Percentiles rank a stretch among this genome's conserved stretches.
Evolutionary conservation across 768 basidiomycete species (phyloP).

Genomic region (Trametes elegans): DNA sequence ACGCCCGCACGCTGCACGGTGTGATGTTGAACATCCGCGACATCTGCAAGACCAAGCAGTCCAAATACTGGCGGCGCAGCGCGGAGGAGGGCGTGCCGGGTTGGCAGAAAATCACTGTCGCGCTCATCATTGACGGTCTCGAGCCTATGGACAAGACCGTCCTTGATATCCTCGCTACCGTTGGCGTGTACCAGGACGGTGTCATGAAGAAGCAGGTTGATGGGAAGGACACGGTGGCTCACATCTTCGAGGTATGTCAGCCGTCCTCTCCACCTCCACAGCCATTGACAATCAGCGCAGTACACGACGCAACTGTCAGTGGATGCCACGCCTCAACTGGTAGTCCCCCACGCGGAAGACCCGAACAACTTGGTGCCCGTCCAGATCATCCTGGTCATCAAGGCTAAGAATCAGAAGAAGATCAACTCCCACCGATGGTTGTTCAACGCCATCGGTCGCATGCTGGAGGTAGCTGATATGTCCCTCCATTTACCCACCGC

Average conservation of each 20-base stretch:
- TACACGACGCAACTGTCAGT: constrained; percentile 97
- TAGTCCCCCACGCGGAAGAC: constrained; percentile 87
- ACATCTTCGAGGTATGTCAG: constrained; percentile 83
- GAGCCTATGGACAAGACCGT: constrained; percentile 96
- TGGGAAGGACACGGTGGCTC: constrained; percentile 85
- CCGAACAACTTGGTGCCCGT: constrained; percentile 92
- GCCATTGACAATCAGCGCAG: constrained; percentile 37
- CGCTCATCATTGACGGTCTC: constrained; percentile 89
- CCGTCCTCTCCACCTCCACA: background rate
- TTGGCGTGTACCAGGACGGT: constrained; percentile 93
- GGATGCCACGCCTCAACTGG: constrained; percentile 85
- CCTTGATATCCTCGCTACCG: constrained; percentile 82
- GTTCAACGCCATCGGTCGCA: constrained; percentile 89
- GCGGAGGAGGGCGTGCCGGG: constrained; percentile 82
- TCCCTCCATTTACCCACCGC: constrained; percentile 10
- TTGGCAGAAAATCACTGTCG: constrained; percentile 91
- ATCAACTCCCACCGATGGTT: constrained; percentile 96
- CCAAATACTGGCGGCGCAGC: constrained; percentile 83
- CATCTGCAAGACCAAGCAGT: constrained; percentile 94
- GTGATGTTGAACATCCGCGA: constrained; percentile 98
- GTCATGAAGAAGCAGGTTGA: constrained; percentile 93
- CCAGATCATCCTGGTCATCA: constrained; percentile 86
- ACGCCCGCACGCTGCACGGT: constrained; percentile 88
- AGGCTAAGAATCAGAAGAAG: constrained; percentile 95
- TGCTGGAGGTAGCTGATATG: constrained; percentile 60